Conservation (phyloP, 1,284 basidiomycete genomes). For the Apiotrichum laibachii region DNA sequence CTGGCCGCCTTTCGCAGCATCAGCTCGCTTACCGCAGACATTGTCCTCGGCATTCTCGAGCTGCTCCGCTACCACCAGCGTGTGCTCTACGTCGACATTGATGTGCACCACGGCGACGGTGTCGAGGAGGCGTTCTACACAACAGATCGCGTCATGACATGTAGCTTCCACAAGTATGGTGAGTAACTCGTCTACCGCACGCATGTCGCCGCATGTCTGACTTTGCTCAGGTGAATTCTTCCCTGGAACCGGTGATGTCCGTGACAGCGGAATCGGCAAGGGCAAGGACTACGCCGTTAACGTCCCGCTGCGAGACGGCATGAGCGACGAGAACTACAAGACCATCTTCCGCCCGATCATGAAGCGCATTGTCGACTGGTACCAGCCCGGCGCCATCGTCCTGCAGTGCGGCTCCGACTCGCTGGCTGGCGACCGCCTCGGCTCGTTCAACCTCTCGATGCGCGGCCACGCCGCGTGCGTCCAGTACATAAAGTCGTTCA, state of each 20-base stretch:
- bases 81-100: conserved; percentile 97
- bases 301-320: conserved; percentile 92
- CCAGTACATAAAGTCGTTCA: conserved; percentile 94
- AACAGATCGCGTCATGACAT: conserved; percentile 98
- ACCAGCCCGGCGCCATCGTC: conserved; percentile 93
- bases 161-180: conserved; percentile 98
- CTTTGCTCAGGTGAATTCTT: conserved; percentile 67
- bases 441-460: conserved; percentile 97
- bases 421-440: conserved; percentile 91
- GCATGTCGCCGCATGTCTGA: background rate
- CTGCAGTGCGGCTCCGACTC: conserved; percentile 99
- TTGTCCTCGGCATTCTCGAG: conserved; percentile 95
- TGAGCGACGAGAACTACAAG: conserved; percentile 93
- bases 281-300: conserved; percentile 92
- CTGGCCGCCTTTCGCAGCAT: background rate
- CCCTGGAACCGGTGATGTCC: conserved; percentile 93
- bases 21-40: conserved; percentile 57
- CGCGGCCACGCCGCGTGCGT: conserved; percentile 97
- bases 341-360: conserved; percentile 96
- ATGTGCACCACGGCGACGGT: conserved; percentile 98
- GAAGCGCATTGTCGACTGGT: conserved; percentile 89
- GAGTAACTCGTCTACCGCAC: background rate
- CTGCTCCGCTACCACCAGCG: conserved; percentile 88
- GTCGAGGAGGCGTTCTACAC: conserved; percentile 99
- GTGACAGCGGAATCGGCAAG: conserved; percentile 88